phyloP scores from a whole-genome alignment of 2,329 filamentous ascomycete species.

The Trichoderma simmonsii region DNA sequence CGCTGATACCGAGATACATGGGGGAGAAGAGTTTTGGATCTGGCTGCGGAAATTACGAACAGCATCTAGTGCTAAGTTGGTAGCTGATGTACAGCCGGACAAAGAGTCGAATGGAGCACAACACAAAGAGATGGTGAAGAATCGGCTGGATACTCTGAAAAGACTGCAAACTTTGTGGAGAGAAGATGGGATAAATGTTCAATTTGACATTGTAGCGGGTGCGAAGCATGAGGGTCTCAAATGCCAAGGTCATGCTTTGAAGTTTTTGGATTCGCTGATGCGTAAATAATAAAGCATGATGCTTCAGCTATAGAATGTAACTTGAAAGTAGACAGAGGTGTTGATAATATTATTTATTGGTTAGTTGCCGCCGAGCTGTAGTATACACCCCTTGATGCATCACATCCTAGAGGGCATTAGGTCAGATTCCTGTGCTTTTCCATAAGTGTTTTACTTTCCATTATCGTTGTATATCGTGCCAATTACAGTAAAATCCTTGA shows the following conservation, averaged over 20 bases:
- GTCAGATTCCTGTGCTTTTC: not conserved
- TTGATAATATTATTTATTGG: not conserved
- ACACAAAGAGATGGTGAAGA: not conserved
- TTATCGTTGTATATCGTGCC: not conserved
- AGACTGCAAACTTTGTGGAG: not conserved
- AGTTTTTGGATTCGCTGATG: not conserved
- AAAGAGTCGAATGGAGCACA: not conserved
- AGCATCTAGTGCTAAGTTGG: accelerated
- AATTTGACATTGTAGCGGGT: not conserved
- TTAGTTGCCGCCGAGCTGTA: not conserved
- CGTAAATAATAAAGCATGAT: not conserved
- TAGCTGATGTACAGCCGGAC: not conserved
- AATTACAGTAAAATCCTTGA: not conserved
- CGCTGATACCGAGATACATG: not conserved
- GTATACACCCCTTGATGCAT: not conserved
- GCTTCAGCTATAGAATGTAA: not conserved
- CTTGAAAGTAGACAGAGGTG: not conserved
- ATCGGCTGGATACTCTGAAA: not conserved
- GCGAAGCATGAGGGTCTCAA: not conserved
- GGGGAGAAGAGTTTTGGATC: not conserved
- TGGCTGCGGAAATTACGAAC: not conserved
- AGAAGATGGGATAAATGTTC: not conserved
- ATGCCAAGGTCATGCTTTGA: not conserved
- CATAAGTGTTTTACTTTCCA: not conserved
- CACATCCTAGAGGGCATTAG: no score